These are phyloP conservation scores for Salvia splendens DNA, from an alignment of 257 asterid species.

Conservation along the genomic window DNA sequence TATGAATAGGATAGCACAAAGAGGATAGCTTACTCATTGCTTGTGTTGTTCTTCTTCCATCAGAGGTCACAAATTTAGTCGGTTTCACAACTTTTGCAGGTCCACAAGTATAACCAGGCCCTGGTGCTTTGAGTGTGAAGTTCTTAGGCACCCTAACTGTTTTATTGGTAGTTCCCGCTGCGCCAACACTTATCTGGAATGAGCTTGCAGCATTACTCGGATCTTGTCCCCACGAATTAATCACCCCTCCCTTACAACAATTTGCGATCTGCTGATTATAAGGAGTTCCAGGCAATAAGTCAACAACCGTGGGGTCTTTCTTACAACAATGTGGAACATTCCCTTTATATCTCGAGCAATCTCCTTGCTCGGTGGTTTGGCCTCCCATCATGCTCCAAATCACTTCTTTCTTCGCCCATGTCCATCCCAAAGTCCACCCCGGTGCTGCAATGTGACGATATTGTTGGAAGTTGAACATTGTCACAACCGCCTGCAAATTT, in stretches of 20 bases:
- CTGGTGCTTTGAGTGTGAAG: slow-evolving; percentile 76
- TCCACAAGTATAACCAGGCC: slow-evolving; percentile 88
- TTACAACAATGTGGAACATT: slow-evolving; percentile 79
- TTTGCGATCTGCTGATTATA: slow-evolving; percentile 85
- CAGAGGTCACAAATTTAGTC: slow-evolving; percentile 57
- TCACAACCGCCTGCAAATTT: slow-evolving; percentile 51
- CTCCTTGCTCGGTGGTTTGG: slow-evolving; percentile 64
- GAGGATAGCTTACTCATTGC: slow-evolving; percentile 72
- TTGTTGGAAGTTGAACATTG: slow-evolving; percentile 64
- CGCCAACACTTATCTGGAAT: slow-evolving; percentile 74
- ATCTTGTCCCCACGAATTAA: slow-evolving; percentile 76
- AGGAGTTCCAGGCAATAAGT: slow-evolving; percentile 77
- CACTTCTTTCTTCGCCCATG: slow-evolving; percentile 70
- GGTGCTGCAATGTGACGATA: slow-evolving; percentile 68
- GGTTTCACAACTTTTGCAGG: slow-evolving; percentile 72
- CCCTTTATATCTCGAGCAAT: slow-evolving; percentile 62
- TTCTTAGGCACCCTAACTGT: slow-evolving; percentile 77
- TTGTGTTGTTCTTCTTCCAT: slow-evolving; percentile 77
- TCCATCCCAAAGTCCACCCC: slow-evolving; percentile 72
- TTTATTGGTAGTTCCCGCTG: slow-evolving; percentile 75
- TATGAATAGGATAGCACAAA: not conserved
- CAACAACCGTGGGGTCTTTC: slow-evolving; percentile 74
- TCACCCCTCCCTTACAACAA: slow-evolving; percentile 87
- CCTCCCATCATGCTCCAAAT: slow-evolving; percentile 64
- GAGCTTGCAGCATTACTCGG: slow-evolving; percentile 65